phyloP scores from a whole-genome alignment of 345 rosid species.

The Aquilaria sinensis region DNA sequence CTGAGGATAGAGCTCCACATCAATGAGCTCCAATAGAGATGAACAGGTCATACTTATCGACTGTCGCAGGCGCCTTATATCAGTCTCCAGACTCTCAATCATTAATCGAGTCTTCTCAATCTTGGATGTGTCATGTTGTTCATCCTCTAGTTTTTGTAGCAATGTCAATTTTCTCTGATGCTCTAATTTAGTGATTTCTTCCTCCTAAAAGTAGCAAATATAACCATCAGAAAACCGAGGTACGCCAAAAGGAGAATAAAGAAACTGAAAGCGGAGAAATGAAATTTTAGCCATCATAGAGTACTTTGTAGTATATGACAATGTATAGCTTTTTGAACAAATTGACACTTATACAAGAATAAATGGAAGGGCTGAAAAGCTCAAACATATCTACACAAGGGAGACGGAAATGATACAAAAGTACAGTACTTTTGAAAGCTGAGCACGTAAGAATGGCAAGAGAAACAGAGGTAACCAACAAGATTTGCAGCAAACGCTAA shows the following conservation, averaged over 20 bases:
- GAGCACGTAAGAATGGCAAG: no score
- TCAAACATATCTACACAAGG: neutral
- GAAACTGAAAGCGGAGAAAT: constrained; percentile 4
- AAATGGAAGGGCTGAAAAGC: neutral
- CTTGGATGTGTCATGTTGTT: constrained; percentile 46
- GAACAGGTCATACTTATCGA: constrained; percentile 56
- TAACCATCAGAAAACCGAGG: neutral
- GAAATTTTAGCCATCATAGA: neutral
- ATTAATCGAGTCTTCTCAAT: constrained; percentile 50
- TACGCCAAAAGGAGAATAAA: neutral
- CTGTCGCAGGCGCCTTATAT: constrained; percentile 40
- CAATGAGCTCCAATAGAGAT: constrained; percentile 44
- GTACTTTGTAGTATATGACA: neutral
- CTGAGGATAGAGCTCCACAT: constrained; percentile 84
- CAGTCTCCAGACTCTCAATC: constrained; percentile 55
- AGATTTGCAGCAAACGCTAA: no score
- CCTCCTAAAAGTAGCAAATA: constrained; percentile 45
- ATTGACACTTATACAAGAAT: neutral
- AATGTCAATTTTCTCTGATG: constrained; percentile 54
- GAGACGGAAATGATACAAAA: neutral
- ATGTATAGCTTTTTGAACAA: no score
- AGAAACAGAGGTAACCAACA: no score
- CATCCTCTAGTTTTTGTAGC: constrained; percentile 65
- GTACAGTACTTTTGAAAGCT: no score
- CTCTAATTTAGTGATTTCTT: constrained; percentile 68